A percentile compares a stretch with the other conserved stretches of the same genome.
Conservation (phyloP, 768 basidiomycete genomes). For the Tulasnella sp. region DNA sequence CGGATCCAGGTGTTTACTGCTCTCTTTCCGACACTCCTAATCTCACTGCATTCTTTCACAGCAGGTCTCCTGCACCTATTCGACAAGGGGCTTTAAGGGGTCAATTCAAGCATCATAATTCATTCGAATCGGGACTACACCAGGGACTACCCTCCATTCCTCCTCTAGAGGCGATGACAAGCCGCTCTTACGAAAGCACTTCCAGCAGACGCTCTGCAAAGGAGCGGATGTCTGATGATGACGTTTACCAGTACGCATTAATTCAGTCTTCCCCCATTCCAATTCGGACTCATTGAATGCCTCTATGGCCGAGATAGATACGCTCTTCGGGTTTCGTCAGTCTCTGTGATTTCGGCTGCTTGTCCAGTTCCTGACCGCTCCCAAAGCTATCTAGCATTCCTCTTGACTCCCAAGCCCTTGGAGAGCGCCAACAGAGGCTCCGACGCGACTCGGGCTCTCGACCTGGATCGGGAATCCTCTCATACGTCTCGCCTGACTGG, state of each 20-base stretch:
- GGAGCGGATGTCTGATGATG: slow-evolving; percentile 76
- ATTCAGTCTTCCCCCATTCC: not conserved
- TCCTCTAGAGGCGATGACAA: slow-evolving; percentile 39
- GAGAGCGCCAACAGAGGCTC: slow-evolving; percentile 54
- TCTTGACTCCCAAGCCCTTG: slow-evolving; percentile 38
- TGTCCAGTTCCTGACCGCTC: slow-evolving; percentile 51
- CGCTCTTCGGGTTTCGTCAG: slow-evolving; percentile 53
- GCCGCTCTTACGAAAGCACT: slow-evolving; percentile 68
- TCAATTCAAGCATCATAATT: too few relatives aligned
- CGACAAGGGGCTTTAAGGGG: too few relatives aligned
- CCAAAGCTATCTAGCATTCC: slow-evolving; percentile 64
- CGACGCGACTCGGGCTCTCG: slow-evolving; percentile 12
- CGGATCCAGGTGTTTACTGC: too few relatives aligned
- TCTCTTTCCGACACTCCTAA: too few relatives aligned
- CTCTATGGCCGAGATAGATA: slow-evolving; percentile 47
- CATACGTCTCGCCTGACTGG: slow-evolving; percentile 62
- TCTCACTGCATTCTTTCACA: too few relatives aligned
- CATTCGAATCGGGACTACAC: too few relatives aligned
- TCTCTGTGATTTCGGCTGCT: slow-evolving; percentile 38
- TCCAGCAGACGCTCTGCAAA: slow-evolving; percentile 68
- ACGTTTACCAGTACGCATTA: slow-evolving; percentile 69
- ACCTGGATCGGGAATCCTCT: slow-evolving; percentile 40
- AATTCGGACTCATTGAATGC: too few relatives aligned
- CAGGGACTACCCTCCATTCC: too few relatives aligned
- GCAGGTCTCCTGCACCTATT: too few relatives aligned